Evolutionary conservation across 2,329 filamentous ascomycete species (phyloP).

Genomic region (Aureobasidium melanogenum): DNA sequence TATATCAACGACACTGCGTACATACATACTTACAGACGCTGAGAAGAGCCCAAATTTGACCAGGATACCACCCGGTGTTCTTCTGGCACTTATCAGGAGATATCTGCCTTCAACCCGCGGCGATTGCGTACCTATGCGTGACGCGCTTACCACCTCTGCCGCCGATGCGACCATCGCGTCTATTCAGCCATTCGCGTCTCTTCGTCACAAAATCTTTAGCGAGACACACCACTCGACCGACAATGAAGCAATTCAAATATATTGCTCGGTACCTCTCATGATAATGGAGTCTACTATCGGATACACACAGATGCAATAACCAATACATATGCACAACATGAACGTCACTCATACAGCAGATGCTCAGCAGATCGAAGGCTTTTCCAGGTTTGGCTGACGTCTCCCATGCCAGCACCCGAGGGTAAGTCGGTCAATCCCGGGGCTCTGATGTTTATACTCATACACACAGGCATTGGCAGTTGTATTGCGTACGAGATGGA

Average conservation of each 20-base stretch:
- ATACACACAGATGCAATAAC: neutral
- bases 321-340: neutral
- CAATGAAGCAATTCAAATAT: neutral
- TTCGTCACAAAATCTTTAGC: neutral
- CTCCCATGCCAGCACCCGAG: neutral
- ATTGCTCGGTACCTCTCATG: neutral
- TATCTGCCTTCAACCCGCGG: neutral
- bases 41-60: neutral
- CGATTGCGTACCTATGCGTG: neutral
- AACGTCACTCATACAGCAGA: neutral
- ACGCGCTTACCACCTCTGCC: neutral
- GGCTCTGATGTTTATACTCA: neutral
- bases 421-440: neutral
- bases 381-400: neutral
- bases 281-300: neutral
- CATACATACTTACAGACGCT: neutral
- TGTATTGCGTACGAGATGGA: neutral
- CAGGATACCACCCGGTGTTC: neutral
- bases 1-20: slow-evolving; percentile 1
- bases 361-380: neutral
- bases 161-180: neutral
- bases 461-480: neutral
- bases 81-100: neutral
- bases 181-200: neutral
- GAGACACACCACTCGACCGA: neutral